Conservation (phyloP, 2,329 filamentous ascomycete species). For the Aspergillus sp. region DNA sequence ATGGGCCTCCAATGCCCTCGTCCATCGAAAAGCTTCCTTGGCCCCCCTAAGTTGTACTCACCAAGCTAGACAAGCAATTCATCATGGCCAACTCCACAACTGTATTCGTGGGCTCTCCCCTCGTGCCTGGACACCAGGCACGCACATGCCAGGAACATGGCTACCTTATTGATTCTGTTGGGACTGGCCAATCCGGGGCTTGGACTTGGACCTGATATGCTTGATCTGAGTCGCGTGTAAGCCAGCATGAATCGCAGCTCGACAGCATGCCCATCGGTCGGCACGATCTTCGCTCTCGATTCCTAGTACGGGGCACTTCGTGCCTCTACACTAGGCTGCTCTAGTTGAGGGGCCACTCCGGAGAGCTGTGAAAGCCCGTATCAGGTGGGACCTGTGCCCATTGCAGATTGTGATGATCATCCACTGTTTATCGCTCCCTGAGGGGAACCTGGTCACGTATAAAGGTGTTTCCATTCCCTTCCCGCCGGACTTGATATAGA, state of each 20-base stretch:
- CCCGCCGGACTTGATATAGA: conserved; percentile 7
- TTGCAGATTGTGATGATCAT: neutral
- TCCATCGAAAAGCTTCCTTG: conserved; percentile 9
- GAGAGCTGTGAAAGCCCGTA: neutral
- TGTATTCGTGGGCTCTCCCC: neutral
- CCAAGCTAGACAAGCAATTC: conserved; percentile 14
- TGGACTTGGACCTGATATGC: neutral
- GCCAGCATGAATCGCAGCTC: neutral
- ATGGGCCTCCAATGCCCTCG: neutral
- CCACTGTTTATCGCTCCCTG: neutral
- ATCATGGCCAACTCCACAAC: neutral
- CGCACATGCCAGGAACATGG: neutral
- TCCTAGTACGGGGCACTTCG: neutral
- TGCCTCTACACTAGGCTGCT: neutral
- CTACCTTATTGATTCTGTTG: neutral
- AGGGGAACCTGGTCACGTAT: conserved; percentile 19
- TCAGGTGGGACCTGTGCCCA: conserved; percentile 4
- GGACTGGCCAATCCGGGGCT: neutral
- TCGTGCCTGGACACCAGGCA: neutral
- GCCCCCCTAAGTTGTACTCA: neutral
- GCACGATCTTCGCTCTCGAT: conserved; percentile 4
- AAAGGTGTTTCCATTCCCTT: conserved; percentile 21
- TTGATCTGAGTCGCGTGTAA: neutral
- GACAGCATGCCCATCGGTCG: conserved; percentile 1
- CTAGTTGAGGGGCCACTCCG: neutral